Conservation (phyloP, 2,329 filamentous ascomycete species). For the Pestalotiopsis sp. region DNA sequence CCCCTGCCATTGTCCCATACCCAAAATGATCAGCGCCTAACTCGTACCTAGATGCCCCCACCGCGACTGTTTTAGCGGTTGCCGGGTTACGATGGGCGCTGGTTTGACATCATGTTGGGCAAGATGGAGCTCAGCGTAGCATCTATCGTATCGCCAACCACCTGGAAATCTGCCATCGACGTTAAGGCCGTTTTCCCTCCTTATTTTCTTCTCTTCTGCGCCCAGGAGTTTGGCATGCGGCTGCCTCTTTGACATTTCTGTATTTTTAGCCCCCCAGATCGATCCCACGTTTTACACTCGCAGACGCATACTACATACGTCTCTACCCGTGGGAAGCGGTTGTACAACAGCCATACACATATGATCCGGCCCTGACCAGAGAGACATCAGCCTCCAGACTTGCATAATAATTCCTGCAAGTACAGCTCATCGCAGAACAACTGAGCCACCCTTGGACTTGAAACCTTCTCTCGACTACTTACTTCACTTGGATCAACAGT, state of each 20-base stretch:
- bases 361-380: not conserved
- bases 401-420: not conserved
- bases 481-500: not conserved
- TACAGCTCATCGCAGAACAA: conserved; percentile 1
- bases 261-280: not conserved
- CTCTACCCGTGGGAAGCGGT: not conserved
- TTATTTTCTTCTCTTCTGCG: not conserved
- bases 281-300: not conserved
- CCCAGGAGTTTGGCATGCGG: not conserved
- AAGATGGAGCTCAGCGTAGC: not conserved
- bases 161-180: not conserved
- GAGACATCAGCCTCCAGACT: not conserved
- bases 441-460: not conserved
- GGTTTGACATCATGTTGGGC: conserved; percentile 11
- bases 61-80: not conserved
- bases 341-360: not conserved
- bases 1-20: not conserved
- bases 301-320: not conserved
- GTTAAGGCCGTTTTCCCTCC: not conserved
- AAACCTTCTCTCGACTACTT: not conserved
- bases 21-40: not conserved
- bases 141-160: conserved; percentile 7
- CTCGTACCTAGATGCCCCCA: not conserved
- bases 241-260: not conserved
- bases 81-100: conserved; percentile 10